phyloP scores from a whole-genome alignment of 139 green algal species.

The Picochlorum costavermella region DNA sequence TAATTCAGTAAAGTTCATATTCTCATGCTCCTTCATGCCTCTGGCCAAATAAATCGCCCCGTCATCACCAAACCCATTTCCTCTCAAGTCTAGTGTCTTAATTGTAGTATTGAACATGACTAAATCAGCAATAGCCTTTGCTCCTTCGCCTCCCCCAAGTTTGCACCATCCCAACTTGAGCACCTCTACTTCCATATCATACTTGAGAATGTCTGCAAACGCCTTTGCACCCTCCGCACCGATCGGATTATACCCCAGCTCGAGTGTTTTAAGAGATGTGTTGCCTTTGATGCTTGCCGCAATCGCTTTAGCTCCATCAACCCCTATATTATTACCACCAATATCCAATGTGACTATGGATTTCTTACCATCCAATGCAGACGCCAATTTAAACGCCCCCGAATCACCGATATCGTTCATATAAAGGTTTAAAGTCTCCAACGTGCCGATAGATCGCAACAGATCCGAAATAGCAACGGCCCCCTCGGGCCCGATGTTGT shows the following conservation, averaged over 20 bases:
- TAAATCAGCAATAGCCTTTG: conserved; percentile 71
- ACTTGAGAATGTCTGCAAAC: conserved; percentile 78
- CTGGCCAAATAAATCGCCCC: conserved; percentile 38
- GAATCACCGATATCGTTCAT: conserved; percentile 92
- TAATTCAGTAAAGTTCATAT: conserved; percentile 70
- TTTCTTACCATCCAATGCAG: conserved; percentile 51
- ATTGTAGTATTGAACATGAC: conserved; percentile 86
- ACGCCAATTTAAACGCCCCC: conserved; percentile 58
- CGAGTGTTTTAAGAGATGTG: conserved; percentile 50
- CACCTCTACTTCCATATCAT: conserved; percentile 65
- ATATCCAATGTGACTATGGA: conserved; percentile 78
- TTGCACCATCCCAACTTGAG: conserved; percentile 97
- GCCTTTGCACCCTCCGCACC: conserved; percentile 62
- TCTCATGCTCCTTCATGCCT: conserved; percentile 58
- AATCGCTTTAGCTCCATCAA: conserved; percentile 49
- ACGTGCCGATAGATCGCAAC: conserved; percentile 43
- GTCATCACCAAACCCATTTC: conserved; percentile 84
- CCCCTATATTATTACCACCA: conserved; percentile 88
- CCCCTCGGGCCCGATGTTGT: conserved; percentile 63
- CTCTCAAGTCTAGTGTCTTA: conserved; percentile 77
- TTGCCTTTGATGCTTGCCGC: conserved; percentile 42
- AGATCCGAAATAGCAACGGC: conserved; percentile 60
- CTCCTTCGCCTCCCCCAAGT: conserved; percentile 65
- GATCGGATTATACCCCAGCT: conserved; percentile 94
- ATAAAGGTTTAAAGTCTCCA: conserved; percentile 87